phyloP scores from a whole-genome alignment of 2,329 filamentous ascomycete species.

The Trichoderma asperellum region DNA sequence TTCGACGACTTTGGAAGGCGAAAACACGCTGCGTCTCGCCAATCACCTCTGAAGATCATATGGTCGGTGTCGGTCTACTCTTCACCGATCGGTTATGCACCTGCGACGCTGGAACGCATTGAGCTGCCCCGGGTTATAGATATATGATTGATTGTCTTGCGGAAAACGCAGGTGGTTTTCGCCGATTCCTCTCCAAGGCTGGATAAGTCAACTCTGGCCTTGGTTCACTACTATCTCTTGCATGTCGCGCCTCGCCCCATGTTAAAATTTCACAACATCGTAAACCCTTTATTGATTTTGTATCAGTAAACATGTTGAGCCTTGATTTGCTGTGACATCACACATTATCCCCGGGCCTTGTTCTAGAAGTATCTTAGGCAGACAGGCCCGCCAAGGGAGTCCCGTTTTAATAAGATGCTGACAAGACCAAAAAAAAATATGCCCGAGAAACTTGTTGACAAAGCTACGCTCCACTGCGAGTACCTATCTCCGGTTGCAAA shows the following conservation, averaged over 20 bases:
- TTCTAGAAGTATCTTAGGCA: conserved; percentile 1
- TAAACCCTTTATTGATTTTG: background rate
- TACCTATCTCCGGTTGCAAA: background rate
- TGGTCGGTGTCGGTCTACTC: background rate
- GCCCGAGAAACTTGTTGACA: background rate
- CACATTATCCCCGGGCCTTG: background rate
- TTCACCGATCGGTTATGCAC: background rate
- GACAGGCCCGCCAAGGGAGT: background rate
- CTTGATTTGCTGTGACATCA: background rate
- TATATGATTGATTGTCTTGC: background rate
- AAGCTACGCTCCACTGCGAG: background rate
- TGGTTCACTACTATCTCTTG: background rate
- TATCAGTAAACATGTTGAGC: background rate
- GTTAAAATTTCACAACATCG: background rate
- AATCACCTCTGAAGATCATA: background rate
- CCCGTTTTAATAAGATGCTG: conserved; percentile 9
- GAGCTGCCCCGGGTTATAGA: background rate
- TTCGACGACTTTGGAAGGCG: background rate
- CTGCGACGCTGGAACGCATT: background rate
- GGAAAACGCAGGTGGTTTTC: background rate
- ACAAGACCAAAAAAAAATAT: conserved; percentile 8
- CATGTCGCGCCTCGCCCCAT: background rate
- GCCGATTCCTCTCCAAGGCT: background rate
- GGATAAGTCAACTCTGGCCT: background rate
- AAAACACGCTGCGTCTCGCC: conserved; percentile 2